These are phyloP conservation scores for Endoconidiophora laricicola DNA, from an alignment of 2,329 filamentous ascomycete species.

Conservation along the genomic window DNA sequence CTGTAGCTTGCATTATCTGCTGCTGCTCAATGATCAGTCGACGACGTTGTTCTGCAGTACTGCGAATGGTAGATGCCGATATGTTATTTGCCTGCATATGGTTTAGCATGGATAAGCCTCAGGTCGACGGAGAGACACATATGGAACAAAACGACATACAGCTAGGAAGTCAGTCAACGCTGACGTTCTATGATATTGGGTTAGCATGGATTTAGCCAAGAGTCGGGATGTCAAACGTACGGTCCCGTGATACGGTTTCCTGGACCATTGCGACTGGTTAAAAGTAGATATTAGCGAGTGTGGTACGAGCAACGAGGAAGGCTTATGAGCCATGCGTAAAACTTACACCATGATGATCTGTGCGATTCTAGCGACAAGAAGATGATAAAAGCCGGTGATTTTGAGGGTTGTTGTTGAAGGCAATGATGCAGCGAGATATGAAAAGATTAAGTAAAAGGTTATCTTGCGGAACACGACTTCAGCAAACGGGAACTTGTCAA, in stretches of 20 bases:
- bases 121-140: neutral
- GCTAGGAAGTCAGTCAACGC: conserved; percentile 38
- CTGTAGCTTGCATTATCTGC: conserved; percentile 15
- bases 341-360: no score
- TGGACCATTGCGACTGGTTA: neutral
- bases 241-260: conserved; percentile 8
- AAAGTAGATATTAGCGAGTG: neutral
- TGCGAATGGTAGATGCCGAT: conserved; percentile 38
- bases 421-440: no score
- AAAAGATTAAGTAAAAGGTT: no score
- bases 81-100: conserved; percentile 49
- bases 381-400: neutral
- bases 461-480: no score
- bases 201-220: neutral
- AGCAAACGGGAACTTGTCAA: no score
- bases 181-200: conserved; percentile 25
- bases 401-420: neutral
- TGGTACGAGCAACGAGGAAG: no score
- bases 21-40: conserved; percentile 20
- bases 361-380: no score
- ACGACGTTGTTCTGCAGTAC: conserved; percentile 31
- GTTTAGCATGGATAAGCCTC: neutral
- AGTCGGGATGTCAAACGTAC: conserved; percentile 20
- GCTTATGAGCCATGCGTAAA: no score
- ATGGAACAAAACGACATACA: conserved; percentile 18